These are phyloP conservation scores for Ustilago vetiveriae DNA, from an alignment of 1,284 basidiomycete species.

Conservation along the genomic window DNA sequence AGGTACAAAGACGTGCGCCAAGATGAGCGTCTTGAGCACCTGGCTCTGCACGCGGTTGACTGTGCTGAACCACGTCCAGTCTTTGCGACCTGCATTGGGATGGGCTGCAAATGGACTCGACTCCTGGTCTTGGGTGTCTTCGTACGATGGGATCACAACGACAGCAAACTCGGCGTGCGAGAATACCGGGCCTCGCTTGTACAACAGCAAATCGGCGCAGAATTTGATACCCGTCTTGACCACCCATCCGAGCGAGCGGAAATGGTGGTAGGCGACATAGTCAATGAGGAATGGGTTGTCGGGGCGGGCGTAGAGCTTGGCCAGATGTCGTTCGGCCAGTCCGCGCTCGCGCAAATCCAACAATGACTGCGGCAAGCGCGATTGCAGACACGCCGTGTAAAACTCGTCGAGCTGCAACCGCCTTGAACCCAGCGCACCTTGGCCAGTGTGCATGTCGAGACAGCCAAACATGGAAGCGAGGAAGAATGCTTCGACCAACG, in stretches of 20 bases:
- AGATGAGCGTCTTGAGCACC: slow-evolving; percentile 78
- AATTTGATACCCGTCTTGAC: slow-evolving; percentile 96
- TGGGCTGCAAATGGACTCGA: slow-evolving; percentile 54
- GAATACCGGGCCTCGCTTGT: slow-evolving; percentile 94
- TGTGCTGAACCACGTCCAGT: slow-evolving; percentile 96
- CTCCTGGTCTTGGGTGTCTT: slow-evolving; percentile 78
- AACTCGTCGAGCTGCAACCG: slow-evolving; percentile 34
- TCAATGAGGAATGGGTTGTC: slow-evolving; percentile 93
- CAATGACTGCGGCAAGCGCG: slow-evolving; percentile 22
- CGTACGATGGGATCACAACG: slow-evolving; percentile 86
- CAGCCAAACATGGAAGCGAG: slow-evolving; percentile 84
- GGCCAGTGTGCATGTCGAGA: slow-evolving; percentile 72
- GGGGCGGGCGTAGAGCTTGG: slow-evolving; percentile 59
- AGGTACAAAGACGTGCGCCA: slow-evolving; percentile 62
- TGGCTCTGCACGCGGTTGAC: slow-evolving; percentile 96
- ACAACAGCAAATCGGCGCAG: slow-evolving; percentile 92
- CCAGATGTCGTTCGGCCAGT: slow-evolving; percentile 29
- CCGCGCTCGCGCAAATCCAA: slow-evolving; percentile 24
- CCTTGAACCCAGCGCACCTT: not conserved
- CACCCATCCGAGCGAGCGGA: slow-evolving; percentile 96
- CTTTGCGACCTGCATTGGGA: slow-evolving; percentile 69
- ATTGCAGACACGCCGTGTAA: slow-evolving; percentile 42
- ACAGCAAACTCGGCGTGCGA: slow-evolving; percentile 96
- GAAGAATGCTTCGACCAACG: slow-evolving; percentile 91
- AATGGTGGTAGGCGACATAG: slow-evolving; percentile 94